These are phyloP conservation scores for Dioszegia crocea DNA, from an alignment of 768 basidiomycete species.

Conservation along the genomic window DNA sequence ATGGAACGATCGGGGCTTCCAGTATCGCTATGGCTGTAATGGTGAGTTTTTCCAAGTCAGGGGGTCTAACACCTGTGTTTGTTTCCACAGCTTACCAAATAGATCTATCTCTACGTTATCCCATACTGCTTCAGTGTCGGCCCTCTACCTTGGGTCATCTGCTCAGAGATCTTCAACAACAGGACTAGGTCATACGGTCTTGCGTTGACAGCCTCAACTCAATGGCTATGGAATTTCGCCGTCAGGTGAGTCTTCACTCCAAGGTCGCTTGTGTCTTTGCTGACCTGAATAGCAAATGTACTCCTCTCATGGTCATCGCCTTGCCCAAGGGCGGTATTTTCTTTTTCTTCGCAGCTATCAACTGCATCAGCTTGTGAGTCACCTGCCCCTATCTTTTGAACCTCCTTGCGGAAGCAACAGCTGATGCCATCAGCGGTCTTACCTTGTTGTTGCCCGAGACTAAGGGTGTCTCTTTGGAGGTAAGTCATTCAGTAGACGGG, in stretches of 20 bases:
- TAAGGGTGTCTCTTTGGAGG: constrained; percentile 22
- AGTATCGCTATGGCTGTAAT: constrained; percentile 71
- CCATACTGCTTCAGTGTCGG: constrained; percentile 86
- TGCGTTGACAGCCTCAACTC: constrained; percentile 67
- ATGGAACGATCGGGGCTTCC: constrained; percentile 51
- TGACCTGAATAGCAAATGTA: constrained; percentile 17
- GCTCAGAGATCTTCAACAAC: constrained; percentile 81
- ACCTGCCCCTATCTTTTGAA: constrained; percentile 9
- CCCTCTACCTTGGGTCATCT: constrained; percentile 63
- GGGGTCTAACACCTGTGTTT: neutral
- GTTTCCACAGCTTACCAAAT: constrained; percentile 22
- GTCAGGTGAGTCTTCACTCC: constrained; percentile 10
- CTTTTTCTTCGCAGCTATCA: constrained; percentile 42
- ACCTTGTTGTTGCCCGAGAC: constrained; percentile 22
- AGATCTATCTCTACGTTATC: constrained; percentile 80
- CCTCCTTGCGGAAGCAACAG: too few relatives aligned
- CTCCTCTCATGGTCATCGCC: constrained; percentile 39
- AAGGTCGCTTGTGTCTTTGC: neutral
- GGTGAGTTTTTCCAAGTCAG: neutral
- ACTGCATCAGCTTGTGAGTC: constrained; percentile 25
- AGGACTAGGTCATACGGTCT: constrained; percentile 77
- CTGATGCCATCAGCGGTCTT: constrained; percentile 8
- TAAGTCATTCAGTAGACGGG: neutral
- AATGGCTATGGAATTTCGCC: constrained; percentile 53
- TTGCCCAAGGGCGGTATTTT: constrained; percentile 42